Conservation (phyloP, 352 stramenopile species). For the Pythium apleroticum region DNA sequence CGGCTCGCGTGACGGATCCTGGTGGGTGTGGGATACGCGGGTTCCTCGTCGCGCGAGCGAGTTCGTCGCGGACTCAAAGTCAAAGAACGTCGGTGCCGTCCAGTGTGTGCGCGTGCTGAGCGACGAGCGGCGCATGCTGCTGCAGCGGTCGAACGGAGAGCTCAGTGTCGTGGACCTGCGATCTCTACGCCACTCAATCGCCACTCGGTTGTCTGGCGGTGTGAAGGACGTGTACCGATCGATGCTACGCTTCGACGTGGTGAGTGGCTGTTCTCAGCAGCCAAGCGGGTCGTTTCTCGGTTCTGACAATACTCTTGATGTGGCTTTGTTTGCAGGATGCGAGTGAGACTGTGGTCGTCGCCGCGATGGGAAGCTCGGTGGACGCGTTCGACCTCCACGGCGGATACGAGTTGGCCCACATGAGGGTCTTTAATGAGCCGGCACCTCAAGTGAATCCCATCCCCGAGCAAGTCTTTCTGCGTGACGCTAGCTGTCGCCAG, state of each 20-base stretch:
- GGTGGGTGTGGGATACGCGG: slow-evolving; percentile 23
- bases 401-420: not conserved
- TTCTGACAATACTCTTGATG: not conserved
- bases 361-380: not conserved
- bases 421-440: not conserved
- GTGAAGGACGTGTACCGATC: slow-evolving; percentile 4
- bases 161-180: slow-evolving; percentile 51
- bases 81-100: not conserved
- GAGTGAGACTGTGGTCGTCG: slow-evolving; percentile 9
- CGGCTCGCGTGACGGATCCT: slow-evolving; percentile 17
- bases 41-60: slow-evolving; percentile 10
- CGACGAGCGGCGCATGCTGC: slow-evolving; percentile 38
- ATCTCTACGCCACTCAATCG: not conserved
- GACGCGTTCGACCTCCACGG: slow-evolving; percentile 3
- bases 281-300: not conserved
- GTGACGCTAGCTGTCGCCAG: not conserved
- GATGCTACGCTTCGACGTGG: slow-evolving; percentile 24
- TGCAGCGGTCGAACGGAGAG: slow-evolving; percentile 47
- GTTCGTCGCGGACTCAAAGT: not conserved
- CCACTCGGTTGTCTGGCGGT: not conserved
- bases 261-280: slow-evolving; percentile 1
- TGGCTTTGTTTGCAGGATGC: slow-evolving; percentile 6
- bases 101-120: slow-evolving; percentile 28
- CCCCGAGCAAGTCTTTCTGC: not conserved
- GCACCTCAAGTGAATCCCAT: not conserved